Conservation (phyloP, 495 filamentous ascomycete species). For the Hyphodiscus hymeniophilus region DNA sequence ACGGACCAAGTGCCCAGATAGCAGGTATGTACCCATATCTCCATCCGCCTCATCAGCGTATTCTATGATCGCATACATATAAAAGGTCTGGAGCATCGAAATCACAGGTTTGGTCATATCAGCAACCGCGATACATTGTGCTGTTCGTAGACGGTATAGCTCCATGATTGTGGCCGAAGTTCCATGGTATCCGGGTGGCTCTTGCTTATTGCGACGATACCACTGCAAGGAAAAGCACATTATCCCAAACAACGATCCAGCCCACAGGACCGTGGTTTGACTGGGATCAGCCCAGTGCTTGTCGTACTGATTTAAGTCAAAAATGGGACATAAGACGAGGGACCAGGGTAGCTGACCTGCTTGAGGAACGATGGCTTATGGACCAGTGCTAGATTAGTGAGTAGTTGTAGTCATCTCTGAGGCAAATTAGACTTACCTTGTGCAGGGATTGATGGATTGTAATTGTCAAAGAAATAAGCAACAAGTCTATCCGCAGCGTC, state of each 20-base stretch:
- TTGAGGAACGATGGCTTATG: constrained; percentile 20
- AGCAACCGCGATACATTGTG: constrained; percentile 34
- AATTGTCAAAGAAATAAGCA: constrained; percentile 40
- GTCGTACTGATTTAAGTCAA: constrained; percentile 29
- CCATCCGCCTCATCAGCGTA: constrained; percentile 35
- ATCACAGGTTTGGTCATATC: constrained; percentile 35
- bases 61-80: constrained; percentile 37
- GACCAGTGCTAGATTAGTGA: constrained; percentile 3
- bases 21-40: constrained; percentile 40
- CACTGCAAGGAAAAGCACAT: constrained; percentile 34
- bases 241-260: constrained; percentile 37
- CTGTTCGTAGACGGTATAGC: constrained; percentile 14
- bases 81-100: constrained; percentile 38
- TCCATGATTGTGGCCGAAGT: constrained; percentile 15
- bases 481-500: constrained; percentile 34
- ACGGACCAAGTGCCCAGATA: constrained; percentile 38
- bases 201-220: constrained; percentile 23
- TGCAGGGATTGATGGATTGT: constrained; percentile 33
- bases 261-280: constrained; percentile 34
- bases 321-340: background rate
- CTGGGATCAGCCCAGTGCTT: constrained; percentile 36
- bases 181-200: constrained; percentile 21
- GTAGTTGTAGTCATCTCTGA: too few relatives aligned
- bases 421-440: constrained; percentile 21
- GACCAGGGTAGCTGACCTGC: constrained; percentile 8